phyloP scores from a whole-genome alignment of 768 basidiomycete genomes.

The Podaxis sp. region DNA sequence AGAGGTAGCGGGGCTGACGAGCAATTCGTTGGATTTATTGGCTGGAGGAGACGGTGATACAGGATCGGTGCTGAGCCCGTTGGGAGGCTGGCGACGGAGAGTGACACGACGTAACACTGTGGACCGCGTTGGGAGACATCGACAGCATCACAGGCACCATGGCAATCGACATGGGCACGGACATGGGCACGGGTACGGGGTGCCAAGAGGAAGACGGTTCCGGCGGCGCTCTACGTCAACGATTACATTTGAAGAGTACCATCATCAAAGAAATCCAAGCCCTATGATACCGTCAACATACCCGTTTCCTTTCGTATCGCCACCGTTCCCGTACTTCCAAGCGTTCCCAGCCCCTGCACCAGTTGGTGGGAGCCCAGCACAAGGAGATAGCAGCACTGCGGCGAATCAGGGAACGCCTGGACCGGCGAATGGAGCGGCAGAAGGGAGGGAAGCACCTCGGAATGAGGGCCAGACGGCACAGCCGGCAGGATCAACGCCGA shows the following conservation, averaged over 20 bases:
- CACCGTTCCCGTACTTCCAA: slow-evolving; percentile 9
- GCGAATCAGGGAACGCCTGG: slow-evolving; percentile 9
- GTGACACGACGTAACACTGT: neutral
- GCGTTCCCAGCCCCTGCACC: slow-evolving; percentile 3
- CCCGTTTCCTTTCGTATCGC: slow-evolving; percentile 6
- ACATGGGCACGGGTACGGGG: slow-evolving; percentile 1
- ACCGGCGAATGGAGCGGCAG: neutral
- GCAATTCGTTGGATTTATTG: slow-evolving; percentile 7
- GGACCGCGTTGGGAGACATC: neutral
- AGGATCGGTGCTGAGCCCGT: slow-evolving; percentile 3
- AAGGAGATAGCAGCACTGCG: neutral
- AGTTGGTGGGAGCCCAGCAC: neutral
- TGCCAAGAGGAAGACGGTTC: slow-evolving; percentile 5
- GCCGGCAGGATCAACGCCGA: neutral
- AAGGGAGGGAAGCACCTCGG: neutral
- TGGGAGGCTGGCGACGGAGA: slow-evolving; percentile 10
- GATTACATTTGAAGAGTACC: slow-evolving; percentile 13
- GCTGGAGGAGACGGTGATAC: slow-evolving; percentile 5
- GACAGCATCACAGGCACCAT: slow-evolving; percentile 1
- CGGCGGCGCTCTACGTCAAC: slow-evolving; percentile 10
- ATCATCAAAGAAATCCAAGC: slow-evolving; percentile 10
- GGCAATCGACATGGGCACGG: neutral
- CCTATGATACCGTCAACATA: slow-evolving; percentile 10
- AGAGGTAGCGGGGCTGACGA: neutral
- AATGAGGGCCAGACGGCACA: neutral